phyloP scores from a whole-genome alignment of 2,329 filamentous ascomycete species.

The Aspergillus sp. region DNA sequence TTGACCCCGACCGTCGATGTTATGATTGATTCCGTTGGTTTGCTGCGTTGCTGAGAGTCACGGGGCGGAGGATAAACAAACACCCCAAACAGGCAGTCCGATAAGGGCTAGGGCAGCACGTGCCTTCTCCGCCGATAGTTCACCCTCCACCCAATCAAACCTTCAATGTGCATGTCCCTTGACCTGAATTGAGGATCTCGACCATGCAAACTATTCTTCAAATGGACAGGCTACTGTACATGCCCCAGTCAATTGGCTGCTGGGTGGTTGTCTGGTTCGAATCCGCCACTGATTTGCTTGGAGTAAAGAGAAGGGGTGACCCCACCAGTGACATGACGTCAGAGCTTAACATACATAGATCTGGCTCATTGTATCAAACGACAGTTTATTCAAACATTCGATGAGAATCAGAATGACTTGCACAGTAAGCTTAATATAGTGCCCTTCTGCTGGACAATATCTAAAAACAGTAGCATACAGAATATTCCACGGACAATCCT shows the following conservation, averaged over 20 bases:
- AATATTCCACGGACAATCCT: constrained; percentile 33
- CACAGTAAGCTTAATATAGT: constrained; percentile 1
- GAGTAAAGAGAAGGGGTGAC: background rate
- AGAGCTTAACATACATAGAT: background rate
- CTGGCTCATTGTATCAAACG: background rate
- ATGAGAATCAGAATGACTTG: constrained; percentile 2
- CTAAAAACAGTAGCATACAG: constrained; percentile 16
- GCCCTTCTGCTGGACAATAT: no score
- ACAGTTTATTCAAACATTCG: background rate
- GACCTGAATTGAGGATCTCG: no score
- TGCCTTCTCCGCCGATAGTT: constrained; percentile 15
- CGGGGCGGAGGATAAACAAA: constrained; percentile 43
- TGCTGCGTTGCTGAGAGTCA: constrained; percentile 25
- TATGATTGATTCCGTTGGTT: constrained; percentile 4
- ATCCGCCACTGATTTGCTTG: background rate
- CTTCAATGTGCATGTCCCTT: no score
- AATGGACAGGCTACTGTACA: no score
- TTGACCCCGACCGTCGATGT: constrained; percentile 1
- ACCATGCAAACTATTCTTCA: no score
- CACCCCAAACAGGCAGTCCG: constrained; percentile 42
- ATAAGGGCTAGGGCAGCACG: constrained; percentile 41
- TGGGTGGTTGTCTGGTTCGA: no score
- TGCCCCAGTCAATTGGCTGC: no score
- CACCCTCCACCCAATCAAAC: no score
- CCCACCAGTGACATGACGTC: background rate